A percentile compares a stretch with the other conserved stretches of the same genome.
phyloP scores from a whole-genome alignment of 805 yeast species.

The Komagataella pseudopastoris region DNA sequence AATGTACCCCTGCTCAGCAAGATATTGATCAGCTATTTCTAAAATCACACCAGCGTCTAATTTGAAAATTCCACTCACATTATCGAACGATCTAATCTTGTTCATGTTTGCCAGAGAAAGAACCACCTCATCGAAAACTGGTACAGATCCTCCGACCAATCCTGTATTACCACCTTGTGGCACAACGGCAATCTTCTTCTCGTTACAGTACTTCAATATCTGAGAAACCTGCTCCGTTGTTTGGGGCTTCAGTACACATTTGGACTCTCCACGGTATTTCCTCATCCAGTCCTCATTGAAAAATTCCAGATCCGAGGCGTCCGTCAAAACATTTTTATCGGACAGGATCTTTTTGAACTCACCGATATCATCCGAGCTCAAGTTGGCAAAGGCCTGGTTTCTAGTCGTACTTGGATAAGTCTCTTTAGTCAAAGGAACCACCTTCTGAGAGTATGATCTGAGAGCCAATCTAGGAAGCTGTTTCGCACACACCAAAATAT shows the following conservation, averaged over 20 bases:
- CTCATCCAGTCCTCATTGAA: constrained; percentile 92
- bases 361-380: constrained; percentile 43
- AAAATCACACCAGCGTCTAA: constrained; percentile 85
- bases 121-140: constrained; percentile 83
- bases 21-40: constrained; percentile 68
- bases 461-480: neutral
- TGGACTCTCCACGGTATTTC: constrained; percentile 81
- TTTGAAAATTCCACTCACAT: constrained; percentile 71
- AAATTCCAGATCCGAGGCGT: constrained; percentile 47
- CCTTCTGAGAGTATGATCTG: constrained; percentile 1
- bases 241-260: constrained; percentile 71
- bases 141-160: constrained; percentile 87
- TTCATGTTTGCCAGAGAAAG: constrained; percentile 59
- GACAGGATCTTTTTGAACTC: constrained; percentile 49
- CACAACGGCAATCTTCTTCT: constrained; percentile 64
- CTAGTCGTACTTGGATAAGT: constrained; percentile 49
- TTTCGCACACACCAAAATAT: neutral
- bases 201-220: constrained; percentile 72
- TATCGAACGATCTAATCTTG: constrained; percentile 70
- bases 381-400: constrained; percentile 31
- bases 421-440: constrained; percentile 49
- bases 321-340: constrained; percentile 34
- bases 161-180: constrained; percentile 99
- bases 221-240: constrained; percentile 64
- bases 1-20: constrained; percentile 74